phyloP scores from a whole-genome alignment of 2,329 filamentous ascomycete species.

The Lithohypha guttulata region DNA sequence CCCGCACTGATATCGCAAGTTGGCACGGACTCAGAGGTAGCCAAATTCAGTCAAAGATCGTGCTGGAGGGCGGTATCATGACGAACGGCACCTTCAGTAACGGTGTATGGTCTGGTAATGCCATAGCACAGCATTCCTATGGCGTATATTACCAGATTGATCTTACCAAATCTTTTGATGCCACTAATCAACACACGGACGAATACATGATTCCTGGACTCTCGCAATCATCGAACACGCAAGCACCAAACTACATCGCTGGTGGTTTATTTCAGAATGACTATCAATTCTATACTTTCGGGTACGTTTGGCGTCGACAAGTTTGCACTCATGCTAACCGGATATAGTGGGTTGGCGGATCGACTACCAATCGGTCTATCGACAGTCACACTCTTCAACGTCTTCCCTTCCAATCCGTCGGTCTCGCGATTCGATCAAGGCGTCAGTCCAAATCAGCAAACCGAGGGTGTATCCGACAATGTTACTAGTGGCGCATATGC shows the following conservation, averaged over 20 bases:
- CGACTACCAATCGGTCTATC: background rate
- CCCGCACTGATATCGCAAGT: background rate
- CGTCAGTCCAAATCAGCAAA: background rate
- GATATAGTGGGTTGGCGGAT: background rate
- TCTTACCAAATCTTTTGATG: constrained; percentile 45
- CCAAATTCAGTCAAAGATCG: background rate
- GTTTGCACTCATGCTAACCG: too few relatives aligned
- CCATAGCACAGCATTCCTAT: constrained; percentile 37
- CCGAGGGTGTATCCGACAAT: background rate
- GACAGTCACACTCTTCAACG: background rate
- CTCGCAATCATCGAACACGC: constrained; percentile 41
- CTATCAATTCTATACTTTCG: constrained; percentile 53
- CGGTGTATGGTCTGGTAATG: constrained; percentile 5
- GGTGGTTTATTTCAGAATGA: constrained; percentile 58
- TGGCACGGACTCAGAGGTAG: background rate
- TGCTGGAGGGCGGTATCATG: constrained; percentile 4
- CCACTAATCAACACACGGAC: background rate
- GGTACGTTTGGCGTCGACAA: too few relatives aligned
- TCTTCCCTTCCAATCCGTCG: background rate
- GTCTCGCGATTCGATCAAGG: constrained; percentile 3
- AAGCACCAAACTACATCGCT: constrained; percentile 45
- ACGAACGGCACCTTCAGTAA: constrained; percentile 8
- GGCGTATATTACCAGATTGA: constrained; percentile 49
- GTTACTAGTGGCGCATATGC: constrained; percentile 54
- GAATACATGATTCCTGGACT: background rate